phyloP scores from a whole-genome alignment of 2,329 filamentous ascomycete genomes.

The Exophiala sp. region DNA sequence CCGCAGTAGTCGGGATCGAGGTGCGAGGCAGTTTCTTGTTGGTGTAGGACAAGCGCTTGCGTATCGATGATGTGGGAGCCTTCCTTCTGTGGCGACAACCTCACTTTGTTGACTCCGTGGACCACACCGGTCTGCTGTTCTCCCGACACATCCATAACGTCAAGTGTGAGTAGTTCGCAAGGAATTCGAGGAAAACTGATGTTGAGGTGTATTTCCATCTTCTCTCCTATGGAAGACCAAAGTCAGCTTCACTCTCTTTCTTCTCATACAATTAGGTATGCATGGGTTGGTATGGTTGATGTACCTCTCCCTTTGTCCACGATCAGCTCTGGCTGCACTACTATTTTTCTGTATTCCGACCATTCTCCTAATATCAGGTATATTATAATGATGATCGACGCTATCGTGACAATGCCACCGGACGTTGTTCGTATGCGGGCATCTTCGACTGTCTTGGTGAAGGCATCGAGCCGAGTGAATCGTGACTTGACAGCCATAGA shows the following conservation, averaged over 20 bases:
- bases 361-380: conserved; percentile 94
- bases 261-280: background rate
- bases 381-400: conserved; percentile 80
- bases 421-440: conserved; percentile 93
- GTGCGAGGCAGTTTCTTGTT: conserved; percentile 68
- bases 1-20: conserved; percentile 92
- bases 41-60: conserved; percentile 66
- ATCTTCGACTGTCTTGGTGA: conserved; percentile 98
- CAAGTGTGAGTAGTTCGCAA: conserved; percentile 91
- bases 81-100: conserved; percentile 67
- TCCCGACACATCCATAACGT: conserved; percentile 98
- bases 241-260: background rate
- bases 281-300: background rate
- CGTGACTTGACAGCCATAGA: conserved; percentile 84
- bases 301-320: conserved; percentile 94
- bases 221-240: conserved; percentile 62
- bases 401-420: conserved; percentile 89
- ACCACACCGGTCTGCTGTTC: conserved; percentile 93
- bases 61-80: conserved; percentile 73
- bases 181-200: conserved; percentile 91
- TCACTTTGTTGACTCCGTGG: conserved; percentile 88
- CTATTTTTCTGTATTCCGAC: conserved; percentile 81
- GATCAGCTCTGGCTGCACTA: conserved; percentile 85
- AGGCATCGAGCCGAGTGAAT: conserved; percentile 95
- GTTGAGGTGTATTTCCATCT: conserved; percentile 99